A percentile compares a stretch with the other conserved stretches of the same genome.
phyloP scores from a whole-genome alignment of 441 rosid species.

The Arabidopsis hybrid region DNA sequence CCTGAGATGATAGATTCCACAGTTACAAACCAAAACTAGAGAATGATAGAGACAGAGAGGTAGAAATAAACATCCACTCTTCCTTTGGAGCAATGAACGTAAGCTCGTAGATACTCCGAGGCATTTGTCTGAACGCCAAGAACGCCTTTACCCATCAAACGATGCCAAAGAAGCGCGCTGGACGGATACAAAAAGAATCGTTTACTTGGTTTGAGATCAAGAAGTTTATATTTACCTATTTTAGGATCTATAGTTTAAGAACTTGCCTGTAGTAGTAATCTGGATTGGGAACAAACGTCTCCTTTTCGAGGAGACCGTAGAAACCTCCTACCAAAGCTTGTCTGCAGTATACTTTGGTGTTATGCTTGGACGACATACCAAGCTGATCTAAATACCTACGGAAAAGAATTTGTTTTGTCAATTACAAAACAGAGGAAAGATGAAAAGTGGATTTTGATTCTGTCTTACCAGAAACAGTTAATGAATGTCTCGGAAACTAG shows the following conservation, averaged over 20 bases:
- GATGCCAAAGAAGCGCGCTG: conserved; percentile 97
- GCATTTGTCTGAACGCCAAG: conserved; percentile 57
- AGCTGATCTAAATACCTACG: conserved; percentile 97
- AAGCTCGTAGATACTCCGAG: conserved; percentile 63
- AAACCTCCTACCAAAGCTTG: conserved; percentile 92
- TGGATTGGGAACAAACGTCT: conserved; percentile 79
- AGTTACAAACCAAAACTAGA: conserved; percentile 36
- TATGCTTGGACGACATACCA: conserved; percentile 83
- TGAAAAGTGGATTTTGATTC: neutral
- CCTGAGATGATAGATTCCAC: conserved; percentile 50
- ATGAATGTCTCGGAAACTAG: conserved; percentile 81
- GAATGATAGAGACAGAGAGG: neutral
- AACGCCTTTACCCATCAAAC: conserved; percentile 91
- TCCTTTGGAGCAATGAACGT: conserved; percentile 94
- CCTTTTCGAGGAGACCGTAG: conserved; percentile 79
- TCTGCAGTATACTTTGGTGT: conserved; percentile 92
- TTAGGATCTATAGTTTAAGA: neutral
- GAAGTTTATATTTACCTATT: neutral
- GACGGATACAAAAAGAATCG: neutral
- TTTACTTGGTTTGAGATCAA: neutral
- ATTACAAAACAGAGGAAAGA: neutral
- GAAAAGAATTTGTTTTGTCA: neutral
- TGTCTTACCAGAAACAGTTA: conserved; percentile 84
- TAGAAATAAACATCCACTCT: conserved; percentile 56
- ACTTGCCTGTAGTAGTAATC: conserved; percentile 80